These are phyloP conservation scores for Suillus americanus DNA, from an alignment of 768 basidiomycete species.

Conservation along the genomic window DNA sequence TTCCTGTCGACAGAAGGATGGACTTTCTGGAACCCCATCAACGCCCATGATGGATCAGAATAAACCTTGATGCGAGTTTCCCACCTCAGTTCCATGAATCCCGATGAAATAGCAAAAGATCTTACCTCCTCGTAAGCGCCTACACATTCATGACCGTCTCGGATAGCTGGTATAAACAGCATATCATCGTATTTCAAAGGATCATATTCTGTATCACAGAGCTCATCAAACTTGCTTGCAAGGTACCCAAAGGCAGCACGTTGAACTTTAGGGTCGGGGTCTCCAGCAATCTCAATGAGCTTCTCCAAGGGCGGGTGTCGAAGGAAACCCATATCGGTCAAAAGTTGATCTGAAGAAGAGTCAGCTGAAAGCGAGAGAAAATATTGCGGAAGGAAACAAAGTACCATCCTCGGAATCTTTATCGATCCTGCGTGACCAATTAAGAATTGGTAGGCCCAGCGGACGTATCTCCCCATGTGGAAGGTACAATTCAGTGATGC, in stretches of 20 bases:
- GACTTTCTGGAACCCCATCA: conserved; percentile 69
- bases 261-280: conserved; percentile 44
- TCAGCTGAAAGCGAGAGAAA: conserved; percentile 5
- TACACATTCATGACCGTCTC: conserved; percentile 45
- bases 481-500: conserved; percentile 69
- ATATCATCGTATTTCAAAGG: conserved; percentile 49
- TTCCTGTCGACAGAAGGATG: conserved; percentile 48
- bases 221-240: conserved; percentile 58
- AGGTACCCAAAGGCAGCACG: conserved; percentile 73
- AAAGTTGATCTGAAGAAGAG: conserved; percentile 40
- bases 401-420: neutral
- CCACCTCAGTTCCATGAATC: neutral
- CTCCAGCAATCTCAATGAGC: conserved; percentile 56
- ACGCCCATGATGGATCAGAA: conserved; percentile 58
- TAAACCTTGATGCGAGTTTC: conserved; percentile 51
- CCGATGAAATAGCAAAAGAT: conserved; percentile 3
- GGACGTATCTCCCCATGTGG: conserved; percentile 66
- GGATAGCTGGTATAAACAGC: conserved; percentile 74
- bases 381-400: neutral
- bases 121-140: conserved; percentile 66
- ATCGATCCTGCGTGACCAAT: conserved; percentile 50
- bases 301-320: conserved; percentile 62
- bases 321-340: conserved; percentile 51
- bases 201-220: conserved; percentile 53
- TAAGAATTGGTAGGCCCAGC: conserved; percentile 78